phyloP scores from a whole-genome alignment of 805 yeast species.

The Jamesozyma rosinii region DNA sequence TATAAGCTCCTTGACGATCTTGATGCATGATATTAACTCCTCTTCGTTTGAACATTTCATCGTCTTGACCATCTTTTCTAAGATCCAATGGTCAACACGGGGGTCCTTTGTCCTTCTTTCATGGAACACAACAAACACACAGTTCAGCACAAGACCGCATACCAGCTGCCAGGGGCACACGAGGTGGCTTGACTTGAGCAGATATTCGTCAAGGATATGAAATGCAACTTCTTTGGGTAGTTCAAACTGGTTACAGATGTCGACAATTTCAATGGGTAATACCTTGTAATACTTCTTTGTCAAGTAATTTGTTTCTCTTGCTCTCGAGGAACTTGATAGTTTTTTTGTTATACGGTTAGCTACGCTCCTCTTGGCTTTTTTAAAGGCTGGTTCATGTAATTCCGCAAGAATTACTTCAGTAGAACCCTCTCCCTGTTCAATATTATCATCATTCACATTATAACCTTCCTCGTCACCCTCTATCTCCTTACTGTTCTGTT shows the following conservation, averaged over 20 bases:
- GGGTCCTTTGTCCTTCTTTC: slow-evolving; percentile 37
- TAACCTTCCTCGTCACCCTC: slow-evolving; percentile 2
- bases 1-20: slow-evolving; percentile 44
- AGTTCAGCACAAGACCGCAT: slow-evolving; percentile 56
- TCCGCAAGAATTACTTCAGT: not conserved
- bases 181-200: slow-evolving; percentile 42
- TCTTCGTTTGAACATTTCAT: slow-evolving; percentile 42
- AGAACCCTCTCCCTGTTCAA: not conserved
- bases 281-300: slow-evolving; percentile 27
- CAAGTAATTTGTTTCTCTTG: slow-evolving; percentile 11
- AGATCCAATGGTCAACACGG: slow-evolving; percentile 40
- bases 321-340: not conserved
- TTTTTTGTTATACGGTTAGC: not conserved
- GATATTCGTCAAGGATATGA: slow-evolving; percentile 42
- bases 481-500: not conserved
- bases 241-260: slow-evolving; percentile 55
- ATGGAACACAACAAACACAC: slow-evolving; percentile 47
- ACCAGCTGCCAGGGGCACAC: slow-evolving; percentile 61
- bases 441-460: slow-evolving; percentile 2
- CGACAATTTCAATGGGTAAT: slow-evolving; percentile 36
- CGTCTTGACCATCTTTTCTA: slow-evolving; percentile 42
- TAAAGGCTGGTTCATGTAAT: not conserved
- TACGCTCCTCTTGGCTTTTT: not conserved
- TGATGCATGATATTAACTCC: slow-evolving; percentile 46
- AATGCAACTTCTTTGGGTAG: slow-evolving; percentile 47